Conservation (phyloP, 768 basidiomycete species). For the Tylopilus vinaceipallidus region DNA sequence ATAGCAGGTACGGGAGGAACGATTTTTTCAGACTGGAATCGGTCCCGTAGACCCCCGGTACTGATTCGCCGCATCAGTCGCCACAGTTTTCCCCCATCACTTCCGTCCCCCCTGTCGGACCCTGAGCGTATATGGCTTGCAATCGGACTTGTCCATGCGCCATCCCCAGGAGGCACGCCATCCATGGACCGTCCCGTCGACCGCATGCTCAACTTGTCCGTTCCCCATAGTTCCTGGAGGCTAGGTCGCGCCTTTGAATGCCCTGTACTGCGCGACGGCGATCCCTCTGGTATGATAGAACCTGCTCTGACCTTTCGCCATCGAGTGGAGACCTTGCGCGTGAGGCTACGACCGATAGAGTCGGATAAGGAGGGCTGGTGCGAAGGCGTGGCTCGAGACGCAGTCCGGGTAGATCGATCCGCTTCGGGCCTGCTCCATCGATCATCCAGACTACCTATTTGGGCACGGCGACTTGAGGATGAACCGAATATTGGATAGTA, state of each 20-base stretch:
- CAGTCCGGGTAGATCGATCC: not conserved
- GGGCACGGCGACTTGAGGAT: constrained; percentile 42
- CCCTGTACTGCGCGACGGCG: constrained; percentile 14
- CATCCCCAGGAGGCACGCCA: constrained; percentile 8
- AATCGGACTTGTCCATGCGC: constrained; percentile 12
- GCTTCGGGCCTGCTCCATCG: constrained; percentile 10
- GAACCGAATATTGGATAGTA: constrained; percentile 59
- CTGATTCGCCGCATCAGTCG: constrained; percentile 71
- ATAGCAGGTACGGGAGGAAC: constrained; percentile 63
- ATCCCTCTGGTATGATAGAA: constrained; percentile 21
- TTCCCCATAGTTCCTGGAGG: constrained; percentile 32
- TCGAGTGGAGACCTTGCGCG: constrained; percentile 37
- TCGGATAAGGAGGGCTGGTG: constrained; percentile 12
- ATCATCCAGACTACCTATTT: constrained; percentile 44
- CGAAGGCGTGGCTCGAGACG: not conserved
- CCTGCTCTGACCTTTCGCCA: constrained; percentile 29
- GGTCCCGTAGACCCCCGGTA: constrained; percentile 60
- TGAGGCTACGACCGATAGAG: constrained; percentile 23
- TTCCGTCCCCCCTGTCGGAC: constrained; percentile 12
- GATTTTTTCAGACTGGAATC: constrained; percentile 22
- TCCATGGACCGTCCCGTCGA: constrained; percentile 20
- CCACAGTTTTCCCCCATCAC: constrained; percentile 53
- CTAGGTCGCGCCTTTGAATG: constrained; percentile 30
- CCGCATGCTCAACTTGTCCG: constrained; percentile 7
- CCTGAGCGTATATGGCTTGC: constrained; percentile 9